A percentile compares a stretch with the other conserved stretches of the same genome.
phyloP scores from a whole-genome alignment of 1,284 basidiomycete genomes.

The Singerocomus rubriflavus region DNA sequence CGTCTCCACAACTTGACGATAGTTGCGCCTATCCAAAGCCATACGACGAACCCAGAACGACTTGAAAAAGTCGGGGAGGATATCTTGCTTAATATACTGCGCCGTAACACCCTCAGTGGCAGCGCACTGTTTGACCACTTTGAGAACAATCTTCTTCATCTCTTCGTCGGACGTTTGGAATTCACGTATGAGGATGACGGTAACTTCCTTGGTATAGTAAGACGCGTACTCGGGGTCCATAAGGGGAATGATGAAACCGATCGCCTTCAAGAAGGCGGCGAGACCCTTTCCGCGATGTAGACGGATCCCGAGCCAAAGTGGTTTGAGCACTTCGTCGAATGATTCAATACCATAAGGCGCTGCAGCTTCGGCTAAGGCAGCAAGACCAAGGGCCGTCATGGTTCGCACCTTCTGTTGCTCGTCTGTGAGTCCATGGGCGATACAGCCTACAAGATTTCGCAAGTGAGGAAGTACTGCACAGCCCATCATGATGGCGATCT shows the following conservation, averaged over 20 bases:
- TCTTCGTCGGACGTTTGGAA: slow-evolving; percentile 99
- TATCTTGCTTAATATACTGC: slow-evolving; percentile 93
- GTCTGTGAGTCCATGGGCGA: slow-evolving; percentile 93
- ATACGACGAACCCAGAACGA: slow-evolving; percentile 98
- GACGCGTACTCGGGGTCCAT: slow-evolving; percentile 99
- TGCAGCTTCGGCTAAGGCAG: slow-evolving; percentile 94
- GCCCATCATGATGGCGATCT: slow-evolving; percentile 99
- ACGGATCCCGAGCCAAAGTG: slow-evolving; percentile 96
- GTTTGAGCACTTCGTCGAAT: slow-evolving; percentile 97
- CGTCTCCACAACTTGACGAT: slow-evolving; percentile 96
- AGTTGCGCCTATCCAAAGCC: slow-evolving; percentile 96
- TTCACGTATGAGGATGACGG: slow-evolving; percentile 97
- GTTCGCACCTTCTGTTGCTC: slow-evolving; percentile 99
- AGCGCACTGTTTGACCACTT: slow-evolving; percentile 98
- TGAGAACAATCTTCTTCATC: slow-evolving; percentile 99
- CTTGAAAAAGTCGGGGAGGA: slow-evolving; percentile 99
- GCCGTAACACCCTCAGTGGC: slow-evolving; percentile 96
- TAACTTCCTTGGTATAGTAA: slow-evolving; percentile 97
- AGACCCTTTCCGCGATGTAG: slow-evolving; percentile 98
- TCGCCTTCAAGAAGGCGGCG: slow-evolving; percentile 97
- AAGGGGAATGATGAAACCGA: slow-evolving; percentile 98
- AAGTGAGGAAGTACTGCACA: slow-evolving; percentile 98
- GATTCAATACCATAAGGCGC: slow-evolving; percentile 99
- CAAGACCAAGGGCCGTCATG: slow-evolving; percentile 97
- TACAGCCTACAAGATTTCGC: slow-evolving; percentile 94